Base-by-base conservation (phyloP, 148 eudicot genomes). In the Bassia scoparia region DNA sequence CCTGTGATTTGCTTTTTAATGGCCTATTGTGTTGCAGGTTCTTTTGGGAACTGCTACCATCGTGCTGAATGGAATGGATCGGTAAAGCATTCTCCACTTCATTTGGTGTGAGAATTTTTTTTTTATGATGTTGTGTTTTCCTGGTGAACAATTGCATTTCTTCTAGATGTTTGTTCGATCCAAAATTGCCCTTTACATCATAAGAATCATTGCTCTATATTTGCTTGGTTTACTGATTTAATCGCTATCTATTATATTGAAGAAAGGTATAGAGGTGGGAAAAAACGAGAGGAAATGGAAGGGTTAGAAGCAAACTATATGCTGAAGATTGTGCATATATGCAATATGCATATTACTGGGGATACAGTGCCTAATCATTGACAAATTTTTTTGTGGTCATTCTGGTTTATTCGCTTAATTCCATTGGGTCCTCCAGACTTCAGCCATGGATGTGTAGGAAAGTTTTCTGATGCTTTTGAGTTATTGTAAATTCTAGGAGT, bases 11-110 rank as follows among this genome's bases (percentile, higher is more conserved):
- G n/a, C 41, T 33, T 35, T 55, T 80, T 30, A 54, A 69, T 26
- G 53, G 33, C 64, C 33, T 56, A 18, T 66, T 59, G 43, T 34
- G 59, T 23, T 29, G 50, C 89, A 93, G 98, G 98, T 81, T 94
- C 98, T 43, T 94, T 94, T 83, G n/a, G 98, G 98, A 63, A 88
- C 91, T 60, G 98, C n/a, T 94, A 46, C n/a, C 90, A 94, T 79
- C 98, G 93, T 67, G 98, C 91, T 72, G 97, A 94, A 77, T 94
- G 97, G 97, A 84, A 88, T 81, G 96, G 93, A 61, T 91, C 89
- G 69, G 98, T 94, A 78, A 88, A 91, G 66, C 66, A 73, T 24
- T 63, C n/a, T 6, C n/a, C 34, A 5, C 68, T 21, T 63, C 67
- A 59, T 66, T 38, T 41, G n/a, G n/a, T n/a, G n/a, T n/a, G n/a